Conservation (phyloP, 2,329 filamentous ascomycete species). For the Paracamarosporium sp. region DNA sequence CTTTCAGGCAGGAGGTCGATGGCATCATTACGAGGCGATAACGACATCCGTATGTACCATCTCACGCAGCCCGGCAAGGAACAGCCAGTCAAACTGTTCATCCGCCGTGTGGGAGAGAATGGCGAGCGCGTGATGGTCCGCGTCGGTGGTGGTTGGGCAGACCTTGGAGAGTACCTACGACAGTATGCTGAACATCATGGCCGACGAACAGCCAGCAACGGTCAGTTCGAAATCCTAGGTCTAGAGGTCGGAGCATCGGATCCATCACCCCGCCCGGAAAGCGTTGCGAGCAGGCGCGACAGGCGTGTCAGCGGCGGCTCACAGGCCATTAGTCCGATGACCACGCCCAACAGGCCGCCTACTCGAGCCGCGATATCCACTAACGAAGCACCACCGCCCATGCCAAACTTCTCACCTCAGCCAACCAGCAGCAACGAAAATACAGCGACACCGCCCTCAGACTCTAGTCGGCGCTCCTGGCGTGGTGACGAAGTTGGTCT, state of each 20-base stretch:
- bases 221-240: conserved; percentile 63
- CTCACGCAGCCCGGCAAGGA: conserved; percentile 83
- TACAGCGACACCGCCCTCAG: conserved; percentile 29
- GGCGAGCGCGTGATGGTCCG: conserved; percentile 97
- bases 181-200: conserved; percentile 94
- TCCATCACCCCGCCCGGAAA: conserved; percentile 36
- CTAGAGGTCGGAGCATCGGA: conserved; percentile 43
- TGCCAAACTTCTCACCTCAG: conserved; percentile 31
- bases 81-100: conserved; percentile 91
- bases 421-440: conserved; percentile 34
- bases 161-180: conserved; percentile 91
- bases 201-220: conserved; percentile 67
- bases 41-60: conserved; percentile 90
- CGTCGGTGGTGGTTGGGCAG: conserved; percentile 97
- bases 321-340: conserved; percentile 27
- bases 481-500: conserved; percentile 64
- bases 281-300: conserved; percentile 33
- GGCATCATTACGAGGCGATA: conserved; percentile 39
- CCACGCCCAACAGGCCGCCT: conserved; percentile 35
- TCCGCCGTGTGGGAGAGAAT: conserved; percentile 87
- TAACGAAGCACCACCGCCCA: conserved; percentile 30
- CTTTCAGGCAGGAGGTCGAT: conserved; percentile 37
- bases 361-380: conserved; percentile 19
- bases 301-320: conserved; percentile 31
- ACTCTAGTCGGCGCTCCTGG: conserved; percentile 42